These are phyloP conservation scores for Lepraria neglecta DNA, from an alignment of 495 filamentous ascomycete genomes.

Conservation along the genomic window DNA sequence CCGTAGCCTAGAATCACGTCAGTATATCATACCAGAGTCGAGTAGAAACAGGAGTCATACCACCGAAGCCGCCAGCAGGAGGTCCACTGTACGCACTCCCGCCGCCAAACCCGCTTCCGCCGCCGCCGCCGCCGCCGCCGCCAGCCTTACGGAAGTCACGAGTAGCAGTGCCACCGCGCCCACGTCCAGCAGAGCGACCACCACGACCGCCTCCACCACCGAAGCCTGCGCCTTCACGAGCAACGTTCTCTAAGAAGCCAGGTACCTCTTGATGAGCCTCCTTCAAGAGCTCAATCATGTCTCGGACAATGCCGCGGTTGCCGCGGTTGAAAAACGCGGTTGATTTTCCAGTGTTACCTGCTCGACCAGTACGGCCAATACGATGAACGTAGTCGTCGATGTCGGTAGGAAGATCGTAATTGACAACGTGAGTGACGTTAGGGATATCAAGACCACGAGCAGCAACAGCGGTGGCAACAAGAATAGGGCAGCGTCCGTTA, in stretches of 20 bases:
- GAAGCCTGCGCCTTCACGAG: conserved; percentile 80
- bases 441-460: conserved; percentile 95
- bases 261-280: conserved; percentile 97
- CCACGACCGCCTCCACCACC: conserved; percentile 67
- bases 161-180: conserved; percentile 56
- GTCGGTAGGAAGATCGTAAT: conserved; percentile 97
- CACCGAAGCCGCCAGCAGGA: conserved; percentile 42
- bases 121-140: conserved; percentile 44
- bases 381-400: conserved; percentile 99
- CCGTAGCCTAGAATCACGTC: conserved; percentile 8
- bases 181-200: conserved; percentile 57
- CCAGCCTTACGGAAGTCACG: conserved; percentile 86
- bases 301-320: conserved; percentile 93
- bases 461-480: conserved; percentile 95
- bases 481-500: conserved; percentile 86
- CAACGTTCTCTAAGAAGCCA: conserved; percentile 88
- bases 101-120: conserved; percentile 37
- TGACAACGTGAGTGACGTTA: conserved; percentile 97
- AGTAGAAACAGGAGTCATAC: background rate
- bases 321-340: conserved; percentile 99
- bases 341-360: conserved; percentile 95
- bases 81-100: conserved; percentile 44
- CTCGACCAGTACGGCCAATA: conserved; percentile 99
- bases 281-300: conserved; percentile 91
- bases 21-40: background rate